Evolutionary conservation across 192 early-diverging fungal genomes (phyloP), one percentile per base, ranked within the genome.

Genomic region (Linnemannia zychae): DNA sequence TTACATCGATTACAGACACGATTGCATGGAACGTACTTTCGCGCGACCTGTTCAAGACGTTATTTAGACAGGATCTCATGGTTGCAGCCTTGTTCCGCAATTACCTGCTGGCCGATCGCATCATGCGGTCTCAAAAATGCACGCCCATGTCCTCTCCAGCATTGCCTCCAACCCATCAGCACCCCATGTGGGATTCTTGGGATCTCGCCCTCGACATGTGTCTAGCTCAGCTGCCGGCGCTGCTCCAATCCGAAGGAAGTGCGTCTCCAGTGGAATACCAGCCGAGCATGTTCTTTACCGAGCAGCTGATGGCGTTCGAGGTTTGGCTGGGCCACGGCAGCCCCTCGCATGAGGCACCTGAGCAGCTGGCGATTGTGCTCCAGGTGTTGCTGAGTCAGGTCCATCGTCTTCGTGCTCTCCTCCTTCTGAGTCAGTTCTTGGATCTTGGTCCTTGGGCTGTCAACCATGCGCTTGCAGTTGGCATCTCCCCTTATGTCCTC

Each of bases 261-360:
- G 88, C 83, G 20, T 67, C 86, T 0, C 87, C 86, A 4, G 78
- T 91, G 31, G 91, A 95, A 34, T 97, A 97, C 84, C 90, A 93
- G 72, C 89, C 95, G 28, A 96, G 95, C 87, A 92, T 93, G 36
- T 99, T 98, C 84, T 99, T 99, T 82, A 93, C 97, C 46, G 97
- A 98, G 82, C 98, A 99, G 90, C 91, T 99, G 66, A 97, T 97
- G 48, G 98, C 98, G 0, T 99, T 99, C 84, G 96, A 99, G 80
- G 97, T 97, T 22, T 99, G 98, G 98, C 90, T 99, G 67, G 88
- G 92, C 20, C 93, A 94, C 70, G 97, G 96, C 12, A 91, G 94
- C 1, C 94, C 96, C n/a, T 92, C 94, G 24, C 91, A 93, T 52
- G 92, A 93, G 80, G 93, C 95, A 7, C 97, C 98, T 0, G 94